Evolutionary conservation across 805 yeast species (phyloP), one percentile per base, ranked within the genome.

Genomic region (Suhomyces emberorum): DNA sequence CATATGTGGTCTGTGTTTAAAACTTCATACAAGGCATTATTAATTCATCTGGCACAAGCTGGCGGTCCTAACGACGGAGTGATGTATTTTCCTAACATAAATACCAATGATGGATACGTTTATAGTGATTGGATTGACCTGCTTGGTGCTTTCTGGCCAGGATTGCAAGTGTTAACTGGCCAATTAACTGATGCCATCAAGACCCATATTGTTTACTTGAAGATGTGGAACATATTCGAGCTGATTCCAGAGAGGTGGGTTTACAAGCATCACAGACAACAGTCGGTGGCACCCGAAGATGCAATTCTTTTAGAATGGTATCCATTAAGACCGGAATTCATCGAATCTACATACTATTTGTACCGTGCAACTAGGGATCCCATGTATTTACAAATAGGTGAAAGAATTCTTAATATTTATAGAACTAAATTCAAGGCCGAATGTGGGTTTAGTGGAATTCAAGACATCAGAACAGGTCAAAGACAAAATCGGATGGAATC

Each of bases 191-290:
- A 77, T 47, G 95, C 96, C 0, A 65, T 76, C 1, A 56, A 63
- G 15, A 64, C 76, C 15, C 91, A 88, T 58, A 42, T 75, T 32
- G 66, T 81, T 10, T 87, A 67, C 51, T 61, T 79, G 48, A 88
- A 88, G 49, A 55, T 88, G 3, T 89, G 96, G 96, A 73, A 82
- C 55, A 65, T 72, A 11, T 89, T 74, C 56, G 88, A 83, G 9
- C 83, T 81, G 37, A 76, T 89, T 8, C 98, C 98, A 0, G 98
- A 89, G 57, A 66, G 97, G 32, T 91, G 96, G 96, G 69, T 73
- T 11, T 49, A 51, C 36, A 14, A 27, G 4, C 34, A 50, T 6
- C 42, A 43, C 14, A 12, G 21, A 12, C 32, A 33, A 11, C 25
- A 12, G 17, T 23, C 26, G 26, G 24, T 17, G 14, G 12, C 27